Evolutionary conservation across 768 basidiomycete species (phyloP).

Genomic region (Boletales sp.): DNA sequence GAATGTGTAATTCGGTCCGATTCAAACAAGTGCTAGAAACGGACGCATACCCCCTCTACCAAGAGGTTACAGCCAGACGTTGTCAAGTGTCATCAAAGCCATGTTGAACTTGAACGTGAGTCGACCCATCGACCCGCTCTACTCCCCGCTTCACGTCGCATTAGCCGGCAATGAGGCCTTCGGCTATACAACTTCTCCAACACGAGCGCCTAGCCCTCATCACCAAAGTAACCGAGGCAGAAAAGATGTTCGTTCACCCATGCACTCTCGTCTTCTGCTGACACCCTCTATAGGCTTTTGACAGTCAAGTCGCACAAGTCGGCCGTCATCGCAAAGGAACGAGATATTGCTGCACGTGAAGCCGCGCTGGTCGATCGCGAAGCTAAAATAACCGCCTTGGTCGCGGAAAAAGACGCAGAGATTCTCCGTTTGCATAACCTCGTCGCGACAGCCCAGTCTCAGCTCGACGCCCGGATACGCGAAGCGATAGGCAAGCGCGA

Average conservation of each 20-base stretch:
- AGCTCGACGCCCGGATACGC: constrained; percentile 46
- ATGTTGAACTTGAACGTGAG: constrained; percentile 85
- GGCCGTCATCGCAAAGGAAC: constrained; percentile 55
- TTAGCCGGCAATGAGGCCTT: constrained; percentile 85
- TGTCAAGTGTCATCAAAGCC: constrained; percentile 73
- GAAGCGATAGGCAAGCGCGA: constrained; percentile 62
- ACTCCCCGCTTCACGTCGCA: neutral
- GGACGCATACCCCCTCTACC: constrained; percentile 92
- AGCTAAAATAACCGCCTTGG: constrained; percentile 40
- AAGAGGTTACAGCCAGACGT: constrained; percentile 70
- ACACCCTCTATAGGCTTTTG: constrained; percentile 44
- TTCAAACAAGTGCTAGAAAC: constrained; percentile 42
- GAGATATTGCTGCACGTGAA: constrained; percentile 60
- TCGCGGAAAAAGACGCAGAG: constrained; percentile 60
- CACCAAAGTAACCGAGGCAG: constrained; percentile 69
- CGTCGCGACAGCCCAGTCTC: constrained; percentile 37
- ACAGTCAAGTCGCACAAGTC: constrained; percentile 63
- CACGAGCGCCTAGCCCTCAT: constrained; percentile 74
- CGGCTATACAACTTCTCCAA: constrained; percentile 74
- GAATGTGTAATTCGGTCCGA: neutral
- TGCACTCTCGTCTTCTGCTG: neutral
- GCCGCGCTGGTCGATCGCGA: constrained; percentile 53
- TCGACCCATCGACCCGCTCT: neutral
- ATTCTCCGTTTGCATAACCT: constrained; percentile 46
- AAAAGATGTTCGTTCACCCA: constrained; percentile 59